phyloP scores from a whole-genome alignment of 495 filamentous ascomycete genomes.

The Elasticomyces elasticus region DNA sequence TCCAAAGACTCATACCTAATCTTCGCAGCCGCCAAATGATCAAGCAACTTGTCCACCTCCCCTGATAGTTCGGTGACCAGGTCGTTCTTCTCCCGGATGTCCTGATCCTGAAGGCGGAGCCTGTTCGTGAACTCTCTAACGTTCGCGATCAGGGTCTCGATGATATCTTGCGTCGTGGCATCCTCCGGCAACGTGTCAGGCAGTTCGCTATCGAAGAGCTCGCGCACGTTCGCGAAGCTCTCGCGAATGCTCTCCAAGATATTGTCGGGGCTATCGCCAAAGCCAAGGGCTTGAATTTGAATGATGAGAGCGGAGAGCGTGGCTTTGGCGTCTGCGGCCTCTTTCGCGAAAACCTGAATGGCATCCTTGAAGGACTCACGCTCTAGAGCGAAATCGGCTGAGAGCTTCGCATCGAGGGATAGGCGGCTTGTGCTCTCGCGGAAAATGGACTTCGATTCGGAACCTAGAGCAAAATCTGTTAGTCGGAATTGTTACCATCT shows the following conservation, averaged over 20 bases:
- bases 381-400: constrained; percentile 22
- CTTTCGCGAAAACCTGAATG: constrained; percentile 13
- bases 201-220: constrained; percentile 25
- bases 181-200: constrained; percentile 17
- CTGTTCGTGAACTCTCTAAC: constrained; percentile 21
- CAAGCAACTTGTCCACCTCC: constrained; percentile 21
- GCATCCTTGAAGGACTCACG: constrained; percentile 25
- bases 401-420: not conserved
- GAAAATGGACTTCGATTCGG: not conserved
- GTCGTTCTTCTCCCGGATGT: constrained; percentile 16
- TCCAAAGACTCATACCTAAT: constrained; percentile 34
- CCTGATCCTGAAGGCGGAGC: constrained; percentile 17
- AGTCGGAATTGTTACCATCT: too few species aligned
- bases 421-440: not conserved
- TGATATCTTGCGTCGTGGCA: constrained; percentile 23
- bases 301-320: constrained; percentile 23
- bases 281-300: constrained; percentile 28
- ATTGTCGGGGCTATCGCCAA: constrained; percentile 11
- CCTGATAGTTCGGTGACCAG: constrained; percentile 6
- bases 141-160: constrained; percentile 22
- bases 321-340: constrained; percentile 20
- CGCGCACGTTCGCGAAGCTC: constrained; percentile 24
- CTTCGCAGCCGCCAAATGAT: constrained; percentile 23
- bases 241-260: constrained; percentile 28
- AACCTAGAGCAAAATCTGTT: too few species aligned